Evolutionary conservation across 1,284 basidiomycete genomes (phyloP), one percentile per base, ranked within the genome.

Genomic region (Athelia sp.): DNA sequence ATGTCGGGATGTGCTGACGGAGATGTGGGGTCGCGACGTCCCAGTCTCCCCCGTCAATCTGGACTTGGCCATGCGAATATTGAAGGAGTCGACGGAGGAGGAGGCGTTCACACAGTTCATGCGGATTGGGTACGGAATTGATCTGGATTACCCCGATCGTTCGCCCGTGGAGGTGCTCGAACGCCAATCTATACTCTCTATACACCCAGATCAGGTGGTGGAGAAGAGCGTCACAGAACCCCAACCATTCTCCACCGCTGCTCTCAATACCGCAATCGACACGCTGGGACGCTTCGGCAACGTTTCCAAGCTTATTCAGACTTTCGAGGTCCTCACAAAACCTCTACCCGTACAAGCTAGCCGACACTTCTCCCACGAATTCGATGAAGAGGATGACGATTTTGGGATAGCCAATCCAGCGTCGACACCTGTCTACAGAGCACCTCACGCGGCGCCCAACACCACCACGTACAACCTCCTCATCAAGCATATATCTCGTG

Each of bases 261-360:
- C 82, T 1, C 74, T 90, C 32, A 90, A 90, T 61, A 86, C 80
- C 13, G 78, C 79, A 43, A 66, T 90, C 52, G 84, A 89, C 52
- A 75, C 81, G 57, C 73, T 88, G 4, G 87, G 87, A 8, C 73
- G 74, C 10, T 57, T 73, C 14, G 74, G 78, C 10, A 65, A 82
- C 50, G 62, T 86, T 45, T 81, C 84, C 2, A 81, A 79, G 58
- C 75, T 90, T 61, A 74, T 90, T 2, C 78, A 82, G 56, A 73
- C 81, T 0, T 91, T 90, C 58, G 88, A 90, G 57, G 82, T 87
- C 19, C 75, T 90, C 52, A 87, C 87, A 0, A 74, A 78, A 43
- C 85, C 86, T 13, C 73, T 90, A 21, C 82, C 79, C 3, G 57
- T 67, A 45, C 58, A 67, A 58, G 67, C 74, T 22, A 67, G 58